Percentiles rank a stretch among this genome's conserved stretches.
These are phyloP conservation scores for Gliomastix tumulicola DNA, from an alignment of 2,329 filamentous ascomycete genomes.

Conservation along the genomic window DNA sequence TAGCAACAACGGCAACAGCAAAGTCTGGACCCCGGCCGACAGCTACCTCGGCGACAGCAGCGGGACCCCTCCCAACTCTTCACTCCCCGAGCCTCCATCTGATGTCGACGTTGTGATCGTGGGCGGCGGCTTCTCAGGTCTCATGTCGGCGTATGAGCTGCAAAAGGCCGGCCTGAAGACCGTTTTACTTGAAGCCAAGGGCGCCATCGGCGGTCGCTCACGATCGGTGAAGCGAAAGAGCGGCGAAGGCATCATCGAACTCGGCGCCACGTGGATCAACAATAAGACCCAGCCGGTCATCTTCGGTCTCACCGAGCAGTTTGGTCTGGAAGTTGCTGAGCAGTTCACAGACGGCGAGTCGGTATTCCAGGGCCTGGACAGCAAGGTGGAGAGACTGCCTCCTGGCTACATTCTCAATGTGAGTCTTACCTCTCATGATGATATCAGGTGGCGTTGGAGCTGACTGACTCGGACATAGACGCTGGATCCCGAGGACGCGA, in stretches of 20 bases:
- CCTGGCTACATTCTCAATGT: not conserved
- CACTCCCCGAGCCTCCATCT: too few relatives aligned
- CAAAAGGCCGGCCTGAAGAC: slow-evolving; percentile 4
- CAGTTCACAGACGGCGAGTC: slow-evolving; percentile 6
- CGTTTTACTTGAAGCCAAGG: slow-evolving; percentile 2
- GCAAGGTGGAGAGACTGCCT: not conserved
- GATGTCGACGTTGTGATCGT: slow-evolving; percentile 8
- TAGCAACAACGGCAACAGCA: too few relatives aligned
- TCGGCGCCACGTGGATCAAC: slow-evolving; percentile 10
- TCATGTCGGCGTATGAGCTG: slow-evolving; percentile 5
- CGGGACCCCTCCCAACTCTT: too few relatives aligned
- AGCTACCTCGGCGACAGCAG: too few relatives aligned
- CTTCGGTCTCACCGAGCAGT: slow-evolving; percentile 3
- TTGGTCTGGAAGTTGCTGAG: slow-evolving; percentile 6
- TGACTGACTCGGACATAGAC: too few relatives aligned
- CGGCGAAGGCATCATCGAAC: slow-evolving; percentile 4
- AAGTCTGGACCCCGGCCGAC: too few relatives aligned
- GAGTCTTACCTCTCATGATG: too few relatives aligned
- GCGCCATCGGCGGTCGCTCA: slow-evolving; percentile 5
- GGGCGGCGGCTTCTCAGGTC: slow-evolving; percentile 6
- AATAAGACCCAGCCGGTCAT: slow-evolving; percentile 6
- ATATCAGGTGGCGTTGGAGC: too few relatives aligned
- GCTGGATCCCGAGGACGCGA: too few relatives aligned
- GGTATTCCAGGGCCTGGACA: slow-evolving; percentile 4
- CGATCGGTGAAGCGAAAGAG: slow-evolving; percentile 2